Base-by-base conservation (phyloP, 2,329 filamentous ascomycete genomes). In the Aspergillus calidoustus region DNA sequence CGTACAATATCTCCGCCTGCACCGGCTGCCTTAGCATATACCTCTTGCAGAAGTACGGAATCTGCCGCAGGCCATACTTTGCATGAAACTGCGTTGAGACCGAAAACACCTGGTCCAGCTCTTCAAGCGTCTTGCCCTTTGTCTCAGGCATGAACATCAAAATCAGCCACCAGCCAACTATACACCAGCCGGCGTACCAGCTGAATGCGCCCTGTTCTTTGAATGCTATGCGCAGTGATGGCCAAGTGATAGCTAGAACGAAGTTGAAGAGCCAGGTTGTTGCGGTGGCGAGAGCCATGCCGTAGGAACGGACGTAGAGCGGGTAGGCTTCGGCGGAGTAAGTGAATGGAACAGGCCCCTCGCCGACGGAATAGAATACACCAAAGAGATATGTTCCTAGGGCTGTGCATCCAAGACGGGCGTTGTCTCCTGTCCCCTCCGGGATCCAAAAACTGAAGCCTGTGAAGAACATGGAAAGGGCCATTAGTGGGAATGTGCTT, bases 321-420 rank as follows among this genome's bases (percentile, higher is more conserved):
- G 87, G 87, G 69, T 89, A 89, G 1, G 86, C 87, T 72, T 90
- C 87, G 22, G 87, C 87, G 0, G 86, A 88, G 71, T 89, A 90
- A 0, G 86, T 89, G 69, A 89, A 89, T 0, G 87, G 87, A 0
- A 89, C 87, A 0, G 85, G 84, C 0, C 87, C 87, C 70, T 87
- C 87, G 43, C 87, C 87, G 1, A 86, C 86, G 1, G 80, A 81
- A 61, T 81, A 81, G 41, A 79, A 76, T 3, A 79, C 70, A 38
- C 77, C 77, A 65, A 81, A 82, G 2, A 82, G 67, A 61, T 79
- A 81, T 23, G 78, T 77, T 0, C 80, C 80, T 2, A 80, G 66
- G 0, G 77, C 75, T n/a, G 82, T 77, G 61, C 79, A 77, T 50
- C 69, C 77, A 3, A 78, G 71, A 9, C 78, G 77, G 3, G 78